These are phyloP conservation scores for Scenedesmus sp. DNA, from an alignment of 163 green algal genomes.

Conservation along the genomic window DNA sequence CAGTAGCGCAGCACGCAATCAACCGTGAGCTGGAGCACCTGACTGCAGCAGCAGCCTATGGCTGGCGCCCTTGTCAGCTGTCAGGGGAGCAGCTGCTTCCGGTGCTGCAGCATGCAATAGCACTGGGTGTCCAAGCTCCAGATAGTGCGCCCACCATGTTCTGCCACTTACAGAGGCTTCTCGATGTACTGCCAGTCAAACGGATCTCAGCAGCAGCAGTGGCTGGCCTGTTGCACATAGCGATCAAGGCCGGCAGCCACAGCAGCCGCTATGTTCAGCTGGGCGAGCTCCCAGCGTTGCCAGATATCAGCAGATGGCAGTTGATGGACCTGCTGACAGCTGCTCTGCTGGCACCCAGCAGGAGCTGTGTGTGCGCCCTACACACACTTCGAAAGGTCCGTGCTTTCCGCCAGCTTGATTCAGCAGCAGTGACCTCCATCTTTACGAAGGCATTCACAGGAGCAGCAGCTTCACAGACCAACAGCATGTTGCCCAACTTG, in stretches of 20 bases:
- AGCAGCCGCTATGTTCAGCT: background rate
- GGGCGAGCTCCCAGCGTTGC: background rate
- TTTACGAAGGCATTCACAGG: background rate
- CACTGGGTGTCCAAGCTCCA: background rate
- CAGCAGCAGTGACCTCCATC: background rate
- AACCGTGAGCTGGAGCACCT: background rate
- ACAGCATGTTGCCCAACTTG: background rate
- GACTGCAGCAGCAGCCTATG: background rate
- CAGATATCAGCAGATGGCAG: background rate
- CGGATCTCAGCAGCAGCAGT: background rate
- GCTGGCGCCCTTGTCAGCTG: background rate
- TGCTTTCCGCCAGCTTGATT: background rate
- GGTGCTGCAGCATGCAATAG: background rate
- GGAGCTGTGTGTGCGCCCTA: too few species aligned
- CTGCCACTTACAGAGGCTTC: background rate
- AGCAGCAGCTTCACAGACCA: background rate
- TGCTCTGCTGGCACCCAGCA: background rate
- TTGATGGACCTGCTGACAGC: background rate
- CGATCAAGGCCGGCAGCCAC: background rate
- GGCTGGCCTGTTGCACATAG: background rate
- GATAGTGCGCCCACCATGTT: background rate
- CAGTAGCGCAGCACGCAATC: background rate
- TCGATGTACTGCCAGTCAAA: background rate
- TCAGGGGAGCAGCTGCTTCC: background rate
- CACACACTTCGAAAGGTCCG: background rate